Conservation (phyloP, 345 rosid species). For the Citrus inodora region DNA sequence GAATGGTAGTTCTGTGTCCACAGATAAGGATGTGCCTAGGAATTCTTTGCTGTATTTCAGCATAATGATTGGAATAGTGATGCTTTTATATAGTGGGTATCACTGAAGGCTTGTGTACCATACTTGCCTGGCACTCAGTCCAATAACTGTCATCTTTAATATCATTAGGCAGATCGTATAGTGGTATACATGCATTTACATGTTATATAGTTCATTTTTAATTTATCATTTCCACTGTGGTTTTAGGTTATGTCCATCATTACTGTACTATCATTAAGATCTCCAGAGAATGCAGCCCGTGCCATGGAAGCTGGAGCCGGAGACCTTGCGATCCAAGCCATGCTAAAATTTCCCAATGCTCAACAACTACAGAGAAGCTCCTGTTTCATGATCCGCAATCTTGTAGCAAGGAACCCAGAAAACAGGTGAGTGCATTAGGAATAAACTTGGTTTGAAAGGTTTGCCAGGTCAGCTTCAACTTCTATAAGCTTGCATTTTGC, state of each 20-base stretch:
- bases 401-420: conserved; percentile 75
- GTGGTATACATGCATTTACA: neutral
- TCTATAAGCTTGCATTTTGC: neutral
- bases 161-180: neutral
- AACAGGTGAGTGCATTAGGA: conserved; percentile 54
- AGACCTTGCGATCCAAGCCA: conserved; percentile 78
- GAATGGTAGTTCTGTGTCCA: neutral
- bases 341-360: conserved; percentile 73
- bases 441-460: neutral
- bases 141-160: neutral
- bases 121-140: neutral
- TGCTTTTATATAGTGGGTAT: neutral
- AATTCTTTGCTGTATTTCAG: neutral
- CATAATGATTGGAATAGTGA: neutral
- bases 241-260: conserved; percentile 75
- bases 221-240: neutral
- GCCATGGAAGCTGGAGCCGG: conserved; percentile 97
- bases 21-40: too few species aligned
- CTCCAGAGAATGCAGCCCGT: conserved; percentile 75
- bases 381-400: conserved; percentile 90
- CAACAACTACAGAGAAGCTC: conserved; percentile 68
- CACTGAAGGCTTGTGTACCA: neutral
- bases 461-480: neutral
- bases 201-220: neutral
- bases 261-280: conserved; percentile 76